phyloP scores from a whole-genome alignment of 2,329 filamentous ascomycete species.

The Beauveria pseudobassiana region DNA sequence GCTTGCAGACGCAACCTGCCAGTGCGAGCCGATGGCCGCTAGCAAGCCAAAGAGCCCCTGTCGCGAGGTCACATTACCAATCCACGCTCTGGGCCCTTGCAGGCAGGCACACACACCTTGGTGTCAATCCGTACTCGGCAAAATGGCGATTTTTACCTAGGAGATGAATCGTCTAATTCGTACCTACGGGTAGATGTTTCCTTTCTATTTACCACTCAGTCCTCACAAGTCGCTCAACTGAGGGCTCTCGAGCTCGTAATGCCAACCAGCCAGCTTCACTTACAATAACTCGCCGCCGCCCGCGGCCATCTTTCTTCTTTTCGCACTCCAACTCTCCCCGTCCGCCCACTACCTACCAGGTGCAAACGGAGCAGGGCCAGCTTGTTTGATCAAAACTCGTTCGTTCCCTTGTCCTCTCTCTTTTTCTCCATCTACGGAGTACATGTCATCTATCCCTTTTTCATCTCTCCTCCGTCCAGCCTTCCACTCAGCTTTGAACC shows the following conservation, averaged over 20 bases:
- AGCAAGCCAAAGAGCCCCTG: not conserved
- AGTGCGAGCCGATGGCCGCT: not conserved
- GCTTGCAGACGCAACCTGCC: conserved; percentile 5
- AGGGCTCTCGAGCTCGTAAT: no score
- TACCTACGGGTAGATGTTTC: no score
- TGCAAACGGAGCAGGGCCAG: not conserved
- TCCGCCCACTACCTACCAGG: not conserved
- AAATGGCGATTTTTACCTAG: no score
- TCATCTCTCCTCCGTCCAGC: not conserved
- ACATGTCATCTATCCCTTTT: not conserved
- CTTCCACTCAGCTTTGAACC: not conserved
- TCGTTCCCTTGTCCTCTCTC: no score
- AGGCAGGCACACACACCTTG: not conserved
- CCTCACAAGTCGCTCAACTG: no score
- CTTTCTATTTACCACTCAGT: no score
- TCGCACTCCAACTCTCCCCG: not conserved
- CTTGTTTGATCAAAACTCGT: not conserved
- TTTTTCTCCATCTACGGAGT: no score
- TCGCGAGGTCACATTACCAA: conserved; percentile 8
- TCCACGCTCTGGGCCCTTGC: not conserved
- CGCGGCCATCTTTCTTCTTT: not conserved
- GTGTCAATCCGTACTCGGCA: no score
- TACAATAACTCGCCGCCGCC: not conserved
- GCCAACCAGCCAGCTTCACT: no score
- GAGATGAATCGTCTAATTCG: no score